phyloP scores from a whole-genome alignment of 257 asterid genomes.

The Solanum medicagineum region DNA sequence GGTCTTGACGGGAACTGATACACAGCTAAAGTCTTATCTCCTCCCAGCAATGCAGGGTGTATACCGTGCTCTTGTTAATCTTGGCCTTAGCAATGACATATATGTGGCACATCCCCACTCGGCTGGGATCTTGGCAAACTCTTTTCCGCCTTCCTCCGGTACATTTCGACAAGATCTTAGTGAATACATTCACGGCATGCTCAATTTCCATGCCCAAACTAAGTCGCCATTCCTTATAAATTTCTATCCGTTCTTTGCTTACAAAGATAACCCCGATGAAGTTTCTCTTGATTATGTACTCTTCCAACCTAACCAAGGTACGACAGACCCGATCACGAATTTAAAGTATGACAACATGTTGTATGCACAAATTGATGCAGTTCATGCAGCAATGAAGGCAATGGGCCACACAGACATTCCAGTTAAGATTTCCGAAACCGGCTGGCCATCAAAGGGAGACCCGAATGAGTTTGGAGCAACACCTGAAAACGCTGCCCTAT shows the following conservation, averaged over 20 bases:
- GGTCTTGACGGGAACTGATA: constrained; percentile 47
- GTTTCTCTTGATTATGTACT: constrained; percentile 55
- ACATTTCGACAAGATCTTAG: constrained; percentile 40
- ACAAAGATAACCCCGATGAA: constrained; percentile 44
- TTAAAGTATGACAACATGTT: constrained; percentile 82
- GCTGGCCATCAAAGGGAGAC: constrained; percentile 95
- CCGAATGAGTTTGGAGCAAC: constrained; percentile 65
- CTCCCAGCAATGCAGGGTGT: constrained; percentile 70
- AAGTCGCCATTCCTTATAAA: constrained; percentile 69
- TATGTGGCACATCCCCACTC: constrained; percentile 73
- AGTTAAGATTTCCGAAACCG: constrained; percentile 77
- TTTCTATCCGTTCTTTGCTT: constrained; percentile 89
- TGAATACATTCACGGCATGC: constrained; percentile 27
- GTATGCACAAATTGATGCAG: constrained; percentile 85
- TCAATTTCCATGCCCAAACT: constrained; percentile 43
- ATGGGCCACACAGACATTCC: constrained; percentile 41
- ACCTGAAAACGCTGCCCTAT: constrained; percentile 50
- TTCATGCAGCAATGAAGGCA: constrained; percentile 48
- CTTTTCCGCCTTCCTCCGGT: constrained; percentile 82
- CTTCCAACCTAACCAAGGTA: constrained; percentile 65
- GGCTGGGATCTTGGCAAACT: constrained; percentile 25
- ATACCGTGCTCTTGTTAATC: constrained; percentile 26
- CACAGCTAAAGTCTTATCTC: constrained; percentile 27
- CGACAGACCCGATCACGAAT: constrained; percentile 40
- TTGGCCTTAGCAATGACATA: constrained; percentile 37